These are phyloP conservation scores for Gelatoporia subvermispora DNA, from an alignment of 768 basidiomycete species.

Conservation along the genomic window DNA sequence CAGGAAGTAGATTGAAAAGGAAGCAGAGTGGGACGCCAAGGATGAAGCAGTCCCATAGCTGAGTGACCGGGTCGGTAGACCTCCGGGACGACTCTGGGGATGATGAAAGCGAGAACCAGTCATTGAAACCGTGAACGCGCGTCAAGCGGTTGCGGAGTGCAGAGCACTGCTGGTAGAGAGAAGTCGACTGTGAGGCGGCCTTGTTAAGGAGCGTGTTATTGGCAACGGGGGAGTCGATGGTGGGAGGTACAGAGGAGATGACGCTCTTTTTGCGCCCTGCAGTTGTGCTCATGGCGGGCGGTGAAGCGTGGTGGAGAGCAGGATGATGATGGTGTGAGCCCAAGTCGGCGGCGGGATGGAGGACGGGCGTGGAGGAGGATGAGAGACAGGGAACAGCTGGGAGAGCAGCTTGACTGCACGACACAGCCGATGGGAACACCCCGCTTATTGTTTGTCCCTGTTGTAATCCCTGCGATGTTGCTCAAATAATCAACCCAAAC, in stretches of 20 bases:
- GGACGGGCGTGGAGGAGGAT: slow-evolving; percentile 3
- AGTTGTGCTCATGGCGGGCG: slow-evolving; percentile 39
- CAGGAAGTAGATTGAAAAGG: slow-evolving; percentile 88
- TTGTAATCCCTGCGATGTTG: background rate
- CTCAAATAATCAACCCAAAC: background rate
- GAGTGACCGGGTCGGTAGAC: slow-evolving; percentile 88
- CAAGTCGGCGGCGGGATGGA: slow-evolving; percentile 10
- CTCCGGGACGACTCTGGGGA: slow-evolving; percentile 48
- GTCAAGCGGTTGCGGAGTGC: slow-evolving; percentile 70
- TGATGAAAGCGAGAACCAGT: slow-evolving; percentile 62
- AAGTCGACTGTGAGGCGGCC: slow-evolving; percentile 79
- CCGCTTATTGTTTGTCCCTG: slow-evolving; percentile 4
- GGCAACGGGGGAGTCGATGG: slow-evolving; percentile 72
- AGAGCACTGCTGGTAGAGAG: slow-evolving; percentile 90
- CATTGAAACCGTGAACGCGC: slow-evolving; percentile 69
- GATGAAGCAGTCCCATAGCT: slow-evolving; percentile 92
- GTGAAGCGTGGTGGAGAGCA: slow-evolving; percentile 5
- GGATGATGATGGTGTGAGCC: slow-evolving; percentile 5
- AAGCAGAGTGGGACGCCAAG: slow-evolving; percentile 92
- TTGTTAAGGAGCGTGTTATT: slow-evolving; percentile 89
- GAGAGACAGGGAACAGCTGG: slow-evolving; percentile 9
- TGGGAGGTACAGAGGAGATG: slow-evolving; percentile 43
- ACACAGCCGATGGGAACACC: slow-evolving; percentile 5
- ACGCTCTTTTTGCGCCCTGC: slow-evolving; percentile 47
- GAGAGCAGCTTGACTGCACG: slow-evolving; percentile 5